Conservation (phyloP, 2,329 filamentous ascomycete species). For the Aspergillus floridensis region DNA sequence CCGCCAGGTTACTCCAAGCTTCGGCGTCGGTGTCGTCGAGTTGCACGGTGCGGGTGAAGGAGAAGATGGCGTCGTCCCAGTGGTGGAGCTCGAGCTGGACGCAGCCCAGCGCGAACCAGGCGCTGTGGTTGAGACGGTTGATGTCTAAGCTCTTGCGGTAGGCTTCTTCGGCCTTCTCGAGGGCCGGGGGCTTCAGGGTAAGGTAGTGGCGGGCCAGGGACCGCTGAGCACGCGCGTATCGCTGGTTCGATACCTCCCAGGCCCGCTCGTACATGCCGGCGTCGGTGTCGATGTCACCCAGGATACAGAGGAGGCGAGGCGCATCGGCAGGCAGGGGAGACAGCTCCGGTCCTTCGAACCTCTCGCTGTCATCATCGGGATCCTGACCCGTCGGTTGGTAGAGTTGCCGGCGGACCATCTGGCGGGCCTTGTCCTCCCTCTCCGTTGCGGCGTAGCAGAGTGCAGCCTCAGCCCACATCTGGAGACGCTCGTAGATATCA, state of each 20-base stretch:
- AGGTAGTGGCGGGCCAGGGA: slow-evolving; percentile 80
- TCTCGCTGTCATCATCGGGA: slow-evolving; percentile 52
- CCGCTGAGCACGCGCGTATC: slow-evolving; percentile 83
- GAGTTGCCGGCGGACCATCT: slow-evolving; percentile 73
- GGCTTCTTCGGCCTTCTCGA: slow-evolving; percentile 68
- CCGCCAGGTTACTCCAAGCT: slow-evolving; percentile 92
- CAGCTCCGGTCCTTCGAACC: slow-evolving; percentile 67
- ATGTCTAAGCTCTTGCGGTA: slow-evolving; percentile 74
- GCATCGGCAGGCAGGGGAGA: slow-evolving; percentile 74
- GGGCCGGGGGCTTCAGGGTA: slow-evolving; percentile 57
- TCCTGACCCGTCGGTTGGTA: slow-evolving; percentile 60
- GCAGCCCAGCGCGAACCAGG: slow-evolving; percentile 90
- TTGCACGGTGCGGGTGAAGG: slow-evolving; percentile 79
- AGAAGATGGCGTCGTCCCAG: slow-evolving; percentile 76
- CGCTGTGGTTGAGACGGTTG: slow-evolving; percentile 75
- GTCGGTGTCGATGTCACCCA: slow-evolving; percentile 82
- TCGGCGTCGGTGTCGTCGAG: slow-evolving; percentile 86
- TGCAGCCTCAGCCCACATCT: slow-evolving; percentile 92
- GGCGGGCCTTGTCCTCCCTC: slow-evolving; percentile 78
- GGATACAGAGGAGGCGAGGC: slow-evolving; percentile 84
- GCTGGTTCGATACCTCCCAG: slow-evolving; percentile 77
- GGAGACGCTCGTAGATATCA: slow-evolving; percentile 90
- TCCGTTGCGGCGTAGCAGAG: slow-evolving; percentile 78
- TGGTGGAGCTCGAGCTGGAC: slow-evolving; percentile 74
- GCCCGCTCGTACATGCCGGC: slow-evolving; percentile 75